These are phyloP conservation scores for Toxicodendron radicans DNA, from an alignment of 345 rosid species.

Conservation along the genomic window DNA sequence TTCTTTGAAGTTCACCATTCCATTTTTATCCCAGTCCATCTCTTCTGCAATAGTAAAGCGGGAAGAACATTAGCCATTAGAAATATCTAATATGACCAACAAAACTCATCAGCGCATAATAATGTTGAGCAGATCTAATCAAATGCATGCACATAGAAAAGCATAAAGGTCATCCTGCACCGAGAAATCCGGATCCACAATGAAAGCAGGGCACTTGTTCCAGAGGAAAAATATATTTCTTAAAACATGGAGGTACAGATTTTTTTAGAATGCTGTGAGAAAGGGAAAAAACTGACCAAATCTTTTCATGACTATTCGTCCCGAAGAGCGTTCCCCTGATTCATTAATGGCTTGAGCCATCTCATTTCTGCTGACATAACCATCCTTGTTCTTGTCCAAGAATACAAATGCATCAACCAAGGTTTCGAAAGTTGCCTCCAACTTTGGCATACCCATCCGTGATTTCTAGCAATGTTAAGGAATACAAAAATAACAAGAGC, in stretches of 20 bases:
- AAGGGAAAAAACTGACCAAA: conserved; percentile 54
- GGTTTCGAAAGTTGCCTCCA: conserved; percentile 85
- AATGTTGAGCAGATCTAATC: not conserved
- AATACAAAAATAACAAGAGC: conserved; percentile 12
- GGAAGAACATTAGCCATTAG: not conserved
- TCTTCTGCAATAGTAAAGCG: conserved; percentile 58
- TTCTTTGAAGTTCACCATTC: conserved; percentile 91
- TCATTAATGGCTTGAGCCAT: conserved; percentile 85
- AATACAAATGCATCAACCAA: conserved; percentile 84
- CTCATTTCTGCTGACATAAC: conserved; percentile 84
- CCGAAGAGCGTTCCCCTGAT: conserved; percentile 87
- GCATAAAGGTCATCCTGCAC: not conserved
- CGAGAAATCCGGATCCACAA: not conserved
- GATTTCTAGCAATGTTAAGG: conserved; percentile 63
- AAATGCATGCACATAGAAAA: not conserved
- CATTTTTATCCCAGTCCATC: conserved; percentile 99
- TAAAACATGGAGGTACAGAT: not conserved
- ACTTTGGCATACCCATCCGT: conserved; percentile 63
- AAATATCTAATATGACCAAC: not conserved
- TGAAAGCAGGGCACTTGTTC: not conserved
- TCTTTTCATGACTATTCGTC: conserved; percentile 88
- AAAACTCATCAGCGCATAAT: not conserved
- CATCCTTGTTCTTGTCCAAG: conserved; percentile 88
- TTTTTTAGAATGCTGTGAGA: not conserved
- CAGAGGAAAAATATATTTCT: not conserved